A percentile compares a stretch with the other conserved stretches of the same genome.
phyloP scores from a whole-genome alignment of 2,329 filamentous ascomycete species.

The Apiospora rasikravindrae region DNA sequence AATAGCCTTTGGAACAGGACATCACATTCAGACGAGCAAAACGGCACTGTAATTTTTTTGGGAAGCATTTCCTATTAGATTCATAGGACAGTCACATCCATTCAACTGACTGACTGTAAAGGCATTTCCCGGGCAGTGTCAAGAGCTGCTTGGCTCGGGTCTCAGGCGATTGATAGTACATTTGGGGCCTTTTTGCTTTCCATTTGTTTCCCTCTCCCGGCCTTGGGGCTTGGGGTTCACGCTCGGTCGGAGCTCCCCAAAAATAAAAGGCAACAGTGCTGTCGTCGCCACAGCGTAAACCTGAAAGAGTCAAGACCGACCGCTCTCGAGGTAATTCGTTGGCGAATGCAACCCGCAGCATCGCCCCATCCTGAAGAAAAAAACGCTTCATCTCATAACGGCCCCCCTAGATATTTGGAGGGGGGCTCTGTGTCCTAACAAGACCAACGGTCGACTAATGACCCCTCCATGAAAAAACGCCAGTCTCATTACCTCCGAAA shows the following conservation, averaged over 20 bases:
- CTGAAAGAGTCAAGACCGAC: slow-evolving; percentile 13
- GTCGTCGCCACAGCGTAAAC: slow-evolving; percentile 10
- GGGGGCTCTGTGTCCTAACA: slow-evolving; percentile 29
- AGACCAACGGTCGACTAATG: slow-evolving; percentile 28
- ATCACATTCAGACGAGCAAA: slow-evolving; percentile 28
- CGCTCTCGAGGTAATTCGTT: slow-evolving; percentile 1
- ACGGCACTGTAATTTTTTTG: slow-evolving; percentile 28
- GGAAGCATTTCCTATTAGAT: slow-evolving; percentile 17
- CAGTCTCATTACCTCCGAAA: slow-evolving; percentile 31
- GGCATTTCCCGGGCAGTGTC: neutral
- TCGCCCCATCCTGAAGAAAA: slow-evolving; percentile 12
- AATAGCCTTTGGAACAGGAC: neutral
- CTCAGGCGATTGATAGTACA: slow-evolving; percentile 7
- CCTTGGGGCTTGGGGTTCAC: neutral
- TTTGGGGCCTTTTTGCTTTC: slow-evolving; percentile 8
- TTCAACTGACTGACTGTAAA: neutral
- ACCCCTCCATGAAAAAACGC: slow-evolving; percentile 35
- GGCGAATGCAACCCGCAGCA: neutral
- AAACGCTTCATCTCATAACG: slow-evolving; percentile 16
- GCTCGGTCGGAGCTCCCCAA: neutral
- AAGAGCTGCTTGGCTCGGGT: slow-evolving; percentile 6
- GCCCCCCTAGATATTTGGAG: neutral
- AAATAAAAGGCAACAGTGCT: slow-evolving; percentile 9
- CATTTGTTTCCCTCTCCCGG: neutral
- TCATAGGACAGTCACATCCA: slow-evolving; percentile 10